Evolutionary conservation across 768 basidiomycete genomes (phyloP), one percentile per base, ranked within the genome.

Genomic region (Dacryopinax primogenitus): DNA sequence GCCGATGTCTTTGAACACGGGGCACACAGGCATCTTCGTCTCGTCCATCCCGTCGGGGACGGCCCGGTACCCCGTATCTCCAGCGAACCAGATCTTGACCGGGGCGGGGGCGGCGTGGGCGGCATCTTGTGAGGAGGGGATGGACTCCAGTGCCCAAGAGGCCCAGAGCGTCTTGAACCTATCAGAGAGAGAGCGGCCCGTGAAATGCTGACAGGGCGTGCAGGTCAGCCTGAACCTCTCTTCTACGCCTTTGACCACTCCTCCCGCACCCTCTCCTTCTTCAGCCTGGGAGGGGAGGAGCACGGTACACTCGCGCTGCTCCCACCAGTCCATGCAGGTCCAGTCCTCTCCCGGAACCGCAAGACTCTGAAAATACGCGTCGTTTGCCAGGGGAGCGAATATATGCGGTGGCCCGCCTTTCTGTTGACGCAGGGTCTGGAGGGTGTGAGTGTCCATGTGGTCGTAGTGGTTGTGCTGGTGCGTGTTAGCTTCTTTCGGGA

Each of bases 1-100:
- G 1, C 88, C 88, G 62, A 91, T 85, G 72, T 86, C 81, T 70
- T 80, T 79, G 73, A 91, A 91, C 2, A 81, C 87, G 3, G 88
- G 88, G 71, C 88, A 90, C 12, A 78, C 73, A 0, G 85, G 82
- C 1, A 81, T 77, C n/a, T 74, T 73, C 1, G 81, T 72, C 79
- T 83, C 68, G 78, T 80, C 72, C 64, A 81, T 77, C 0, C 78
- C 80, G 67, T 75, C 76, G 58, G 67, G 66, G 16, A 84, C 83
- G 0, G 78, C 68, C 26, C 82, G 75, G 71, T 84, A 83, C 9
- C 82, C 86, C 0, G 86, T 90, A 72, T 88, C 87, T 13, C 88
- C 88, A 4, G 77, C 85, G 71, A 89, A 80, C 70, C 76, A 86
- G 18, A 83, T 73, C 63, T 82, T 82, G 1, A 71, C 72, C 0